Evolutionary conservation across 179 eudicot species (phyloP).

Genomic region (Spinacia oleracea): DNA sequence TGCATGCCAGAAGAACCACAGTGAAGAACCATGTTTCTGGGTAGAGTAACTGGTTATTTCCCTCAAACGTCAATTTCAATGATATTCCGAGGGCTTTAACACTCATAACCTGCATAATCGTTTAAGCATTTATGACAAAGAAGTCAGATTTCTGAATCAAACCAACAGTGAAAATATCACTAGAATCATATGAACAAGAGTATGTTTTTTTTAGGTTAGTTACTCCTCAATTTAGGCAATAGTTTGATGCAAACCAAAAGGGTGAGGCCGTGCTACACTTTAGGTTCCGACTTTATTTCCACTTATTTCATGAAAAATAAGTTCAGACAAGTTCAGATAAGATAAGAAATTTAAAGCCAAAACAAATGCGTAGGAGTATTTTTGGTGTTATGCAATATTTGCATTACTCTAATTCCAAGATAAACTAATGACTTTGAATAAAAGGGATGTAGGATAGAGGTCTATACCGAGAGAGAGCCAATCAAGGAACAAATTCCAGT

Average conservation of each 20-base stretch:
- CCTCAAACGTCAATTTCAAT: slow-evolving; percentile 63
- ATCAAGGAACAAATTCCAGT: slow-evolving; percentile 73
- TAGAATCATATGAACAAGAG: no score
- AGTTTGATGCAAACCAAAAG: background rate
- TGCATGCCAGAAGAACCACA: slow-evolving; percentile 52
- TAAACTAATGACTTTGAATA: background rate
- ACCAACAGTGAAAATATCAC: background rate
- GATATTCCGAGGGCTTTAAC: slow-evolving; percentile 78
- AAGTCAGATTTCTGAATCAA: background rate
- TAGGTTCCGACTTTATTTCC: no score
- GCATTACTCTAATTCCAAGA: background rate
- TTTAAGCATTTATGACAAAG: background rate
- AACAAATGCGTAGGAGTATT: background rate
- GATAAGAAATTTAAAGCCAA: background rate
- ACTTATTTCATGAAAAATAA: no score
- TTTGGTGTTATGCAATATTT: background rate
- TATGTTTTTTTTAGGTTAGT: background rate
- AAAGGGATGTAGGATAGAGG: background rate
- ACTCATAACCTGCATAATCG: slow-evolving; percentile 63
- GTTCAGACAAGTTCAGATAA: no score
- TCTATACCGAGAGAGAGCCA: slow-evolving; percentile 77
- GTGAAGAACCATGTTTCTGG: slow-evolving; percentile 73
- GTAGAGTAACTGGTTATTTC: slow-evolving; percentile 62
- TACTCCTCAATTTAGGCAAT: background rate
- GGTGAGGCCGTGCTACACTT: no score